Evolutionary conservation across 2,329 filamentous ascomycete species (phyloP).

Genomic region (Colletotrichum destructivum): DNA sequence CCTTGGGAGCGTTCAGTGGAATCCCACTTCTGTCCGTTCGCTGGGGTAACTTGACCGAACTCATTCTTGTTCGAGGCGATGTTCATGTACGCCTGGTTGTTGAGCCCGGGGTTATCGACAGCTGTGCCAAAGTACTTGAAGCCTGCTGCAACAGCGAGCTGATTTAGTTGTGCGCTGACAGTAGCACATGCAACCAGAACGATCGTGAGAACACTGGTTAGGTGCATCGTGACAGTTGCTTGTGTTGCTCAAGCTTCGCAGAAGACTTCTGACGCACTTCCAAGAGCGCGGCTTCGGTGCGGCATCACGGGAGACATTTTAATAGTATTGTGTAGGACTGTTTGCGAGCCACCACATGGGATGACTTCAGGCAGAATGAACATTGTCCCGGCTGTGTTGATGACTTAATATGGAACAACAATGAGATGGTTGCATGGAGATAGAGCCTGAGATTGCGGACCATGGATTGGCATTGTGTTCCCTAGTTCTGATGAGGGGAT

Average conservation of each 20-base stretch:
- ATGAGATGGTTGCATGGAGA: background rate
- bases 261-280: background rate
- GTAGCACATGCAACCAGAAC: background rate
- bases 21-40: conserved; percentile 76
- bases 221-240: conserved; percentile 9
- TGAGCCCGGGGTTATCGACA: conserved; percentile 25
- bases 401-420: conserved; percentile 32
- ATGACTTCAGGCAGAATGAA: conserved; percentile 7
- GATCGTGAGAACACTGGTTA: background rate
- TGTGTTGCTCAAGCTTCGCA: background rate
- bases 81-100: conserved; percentile 58
- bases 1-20: conserved; percentile 67
- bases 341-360: background rate
- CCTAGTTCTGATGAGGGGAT: background rate
- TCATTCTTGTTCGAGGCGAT: conserved; percentile 71
- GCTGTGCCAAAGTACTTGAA: conserved; percentile 41
- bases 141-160: conserved; percentile 25
- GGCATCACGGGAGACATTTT: background rate
- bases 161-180: conserved; percentile 32
- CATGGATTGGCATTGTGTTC: background rate
- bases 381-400: background rate
- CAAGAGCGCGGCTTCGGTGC: background rate
- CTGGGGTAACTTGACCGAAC: conserved; percentile 76
- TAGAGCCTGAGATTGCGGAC: background rate
- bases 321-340: background rate